Conservation (phyloP, 108 stramenopile genomes). For the Cyclotella sp. region DNA sequence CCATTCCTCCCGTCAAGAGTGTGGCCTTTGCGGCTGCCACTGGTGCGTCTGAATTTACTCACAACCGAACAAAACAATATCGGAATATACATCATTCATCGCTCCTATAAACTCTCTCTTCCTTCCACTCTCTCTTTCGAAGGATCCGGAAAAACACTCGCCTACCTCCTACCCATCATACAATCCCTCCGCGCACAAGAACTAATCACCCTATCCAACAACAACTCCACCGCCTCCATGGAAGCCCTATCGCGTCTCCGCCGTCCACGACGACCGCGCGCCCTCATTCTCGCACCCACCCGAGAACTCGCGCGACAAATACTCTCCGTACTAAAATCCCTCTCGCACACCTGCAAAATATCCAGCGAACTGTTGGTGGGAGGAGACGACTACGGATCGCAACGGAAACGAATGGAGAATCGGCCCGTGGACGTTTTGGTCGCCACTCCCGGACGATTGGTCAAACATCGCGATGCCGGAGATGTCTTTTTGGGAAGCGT, state of each 20-base stretch:
- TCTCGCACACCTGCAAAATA: conserved; percentile 86
- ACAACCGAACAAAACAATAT: too few species aligned
- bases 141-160: conserved; percentile 88
- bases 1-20: conserved; percentile 21
- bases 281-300: conserved; percentile 92
- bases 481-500: conserved; percentile 77
- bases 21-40: conserved; percentile 24
- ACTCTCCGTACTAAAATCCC: conserved; percentile 82
- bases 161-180: conserved; percentile 88
- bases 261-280: conserved; percentile 85
- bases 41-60: background rate
- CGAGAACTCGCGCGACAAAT: conserved; percentile 95
- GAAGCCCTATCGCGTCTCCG: conserved; percentile 48
- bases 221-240: conserved; percentile 14
- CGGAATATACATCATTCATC: too few species aligned
- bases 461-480: conserved; percentile 91
- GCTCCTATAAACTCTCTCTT: too few species aligned
- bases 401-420: conserved; percentile 65
- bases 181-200: conserved; percentile 84
- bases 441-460: conserved; percentile 91
- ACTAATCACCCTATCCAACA: conserved; percentile 55
- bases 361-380: conserved; percentile 85
- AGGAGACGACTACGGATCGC: conserved; percentile 89
- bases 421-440: conserved; percentile 91
- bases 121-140: conserved; percentile 41